Base-by-base conservation (phyloP, 352 stramenopile species). In the Globisporangium splendens region DNA sequence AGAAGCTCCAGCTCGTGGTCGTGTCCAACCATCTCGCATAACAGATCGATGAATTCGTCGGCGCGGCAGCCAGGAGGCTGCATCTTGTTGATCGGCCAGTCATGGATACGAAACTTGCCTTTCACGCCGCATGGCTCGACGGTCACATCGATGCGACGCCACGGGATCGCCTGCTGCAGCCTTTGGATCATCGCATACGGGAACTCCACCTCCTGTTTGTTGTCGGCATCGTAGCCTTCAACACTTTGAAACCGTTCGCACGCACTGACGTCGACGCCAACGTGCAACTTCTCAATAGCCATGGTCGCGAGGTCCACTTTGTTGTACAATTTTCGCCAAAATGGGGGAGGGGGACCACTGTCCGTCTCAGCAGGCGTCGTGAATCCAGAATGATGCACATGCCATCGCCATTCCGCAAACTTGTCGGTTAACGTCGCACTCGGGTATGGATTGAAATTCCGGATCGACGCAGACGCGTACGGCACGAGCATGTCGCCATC, bases 21-120 rank as follows among this genome's bases (percentile, higher is more conserved):
- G 14, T 59, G 60, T 39, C 70, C 73, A 38, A 93, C 65, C 59
- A 93, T 79, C 52, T 88, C 73, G 49, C 72, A 82, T 8, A 93
- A 46, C n/a, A 93, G 44, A 18, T 91, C 75, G 46, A 93, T 91
- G 46, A 91, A 91, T 54, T 90, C 79, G 48, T 81, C 56, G 1
- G 80, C 79, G 24, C 65, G 61, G 61, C 80, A 90, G n/a, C 79
- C 80, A 8, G 68, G 63, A 39, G 69, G 71, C 54, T 91, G 77
- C 75, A 86, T 88, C 62, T 91, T 91, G 72, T 75, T 85, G 55
- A 91, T 83, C 12, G 77, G 60, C 83, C 83, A 93, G 69, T 89
- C 81, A 51, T 93, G 83, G n/a, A 93, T 70, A 11, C 77, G 75
- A 56, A 88, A 59, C 44, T 89, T 86, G 15, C 79, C 81, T 56